Conservation (phyloP, 2,329 filamentous ascomycete genomes). For the Cercospora nicotianae region DNA sequence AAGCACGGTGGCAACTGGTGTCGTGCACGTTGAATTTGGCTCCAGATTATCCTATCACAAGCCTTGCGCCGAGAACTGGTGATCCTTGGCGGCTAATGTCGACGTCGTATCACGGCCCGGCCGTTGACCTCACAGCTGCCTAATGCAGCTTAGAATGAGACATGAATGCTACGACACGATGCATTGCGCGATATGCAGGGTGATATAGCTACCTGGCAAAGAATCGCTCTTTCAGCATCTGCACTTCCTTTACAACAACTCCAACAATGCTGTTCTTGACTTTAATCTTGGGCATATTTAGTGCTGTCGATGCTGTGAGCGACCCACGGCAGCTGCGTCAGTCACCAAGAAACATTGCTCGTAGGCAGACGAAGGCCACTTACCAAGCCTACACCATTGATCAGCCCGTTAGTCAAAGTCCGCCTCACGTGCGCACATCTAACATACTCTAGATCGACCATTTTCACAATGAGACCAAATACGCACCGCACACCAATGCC, state of each 20-base stretch:
- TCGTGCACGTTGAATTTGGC: background rate
- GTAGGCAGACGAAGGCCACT: background rate
- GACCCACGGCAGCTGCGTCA: background rate
- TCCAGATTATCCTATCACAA: background rate
- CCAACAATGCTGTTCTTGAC: background rate
- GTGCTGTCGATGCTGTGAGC: background rate
- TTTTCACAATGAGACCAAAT: slow-evolving; percentile 74
- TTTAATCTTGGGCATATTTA: background rate
- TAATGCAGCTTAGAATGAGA: background rate
- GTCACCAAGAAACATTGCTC: background rate
- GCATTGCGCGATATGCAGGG: background rate
- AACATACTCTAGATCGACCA: slow-evolving; percentile 60
- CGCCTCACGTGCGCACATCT: background rate
- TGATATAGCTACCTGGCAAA: background rate
- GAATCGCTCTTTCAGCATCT: background rate
- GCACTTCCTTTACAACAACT: background rate
- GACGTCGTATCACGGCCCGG: background rate
- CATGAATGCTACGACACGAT: background rate
- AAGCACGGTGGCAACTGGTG: background rate
- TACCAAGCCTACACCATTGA: slow-evolving; percentile 12
- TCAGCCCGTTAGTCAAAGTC: slow-evolving; percentile 7
- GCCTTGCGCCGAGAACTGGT: background rate
- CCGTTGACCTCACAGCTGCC: background rate
- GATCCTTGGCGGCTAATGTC: background rate
- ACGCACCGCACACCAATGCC: slow-evolving; percentile 71